Evolutionary conservation across 169 alveolate species (phyloP), one percentile per base, ranked within the genome.

Genomic region (Cryptosporidium viatorum): DNA sequence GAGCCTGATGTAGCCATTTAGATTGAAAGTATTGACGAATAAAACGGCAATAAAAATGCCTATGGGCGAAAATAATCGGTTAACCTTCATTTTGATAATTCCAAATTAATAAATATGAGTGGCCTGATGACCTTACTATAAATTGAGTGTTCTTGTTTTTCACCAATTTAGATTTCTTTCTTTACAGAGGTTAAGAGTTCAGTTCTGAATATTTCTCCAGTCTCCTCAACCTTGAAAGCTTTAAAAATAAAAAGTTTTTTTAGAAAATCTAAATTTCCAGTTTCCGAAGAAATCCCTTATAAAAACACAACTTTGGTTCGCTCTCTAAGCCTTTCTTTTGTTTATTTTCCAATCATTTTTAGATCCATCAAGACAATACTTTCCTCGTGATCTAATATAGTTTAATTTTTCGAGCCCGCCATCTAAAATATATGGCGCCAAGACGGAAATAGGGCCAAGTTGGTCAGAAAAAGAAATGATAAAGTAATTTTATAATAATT

Each of bases 321-420:
- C 71, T 59, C 16, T 29, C 33, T 7, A 55, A 52, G 58, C 45
- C 69, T 31, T 21, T 50, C 35, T 33, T 23, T 33, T 23, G 21
- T 35, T 58, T 41, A 43, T 16, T 37, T 18, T 73, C 18, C 31
- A 71, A 50, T 26, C 39, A 18, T 73, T 73, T 12, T 18, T 59
- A 73, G 86, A 73, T 73, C 86, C 37, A 45, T 23, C 1, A 33
- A 73, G 86, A 73, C 86, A 73, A 43, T 73, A 73, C 86, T 55
- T 73, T 51, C 65, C 86, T 59, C 86, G 86, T 73, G 86, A 73
- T 73, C 86, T 73, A 73, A 55, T 37, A 23, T 52, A 52, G 3
- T 50, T 45, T 1, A 3, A 21, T 9, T 10, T 5, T n/a, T n/a
- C n/a, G n/a, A 31, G 31, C 85, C 86, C 86, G 86, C 86, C 86